Evolutionary conservation across 2,329 filamentous ascomycete genomes (phyloP).

Genomic region (Talaromyces amestolkiae): DNA sequence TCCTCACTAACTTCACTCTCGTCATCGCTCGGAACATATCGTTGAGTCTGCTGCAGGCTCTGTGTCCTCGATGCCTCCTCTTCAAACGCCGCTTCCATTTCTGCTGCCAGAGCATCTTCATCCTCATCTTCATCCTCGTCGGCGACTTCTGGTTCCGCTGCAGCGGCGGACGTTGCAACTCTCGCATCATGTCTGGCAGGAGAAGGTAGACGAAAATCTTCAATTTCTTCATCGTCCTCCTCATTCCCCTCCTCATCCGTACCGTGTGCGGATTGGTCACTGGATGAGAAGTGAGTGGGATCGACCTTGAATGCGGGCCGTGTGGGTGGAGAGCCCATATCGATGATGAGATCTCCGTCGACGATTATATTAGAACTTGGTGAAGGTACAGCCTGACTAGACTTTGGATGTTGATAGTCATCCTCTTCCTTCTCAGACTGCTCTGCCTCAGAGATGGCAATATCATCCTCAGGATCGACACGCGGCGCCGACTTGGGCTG

Average conservation of each 20-base stretch:
- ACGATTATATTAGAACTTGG: slow-evolving; percentile 46
- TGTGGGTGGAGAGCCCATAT: slow-evolving; percentile 46
- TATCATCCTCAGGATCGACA: slow-evolving; percentile 27
- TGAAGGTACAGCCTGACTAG: slow-evolving; percentile 34
- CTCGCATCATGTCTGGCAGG: slow-evolving; percentile 29
- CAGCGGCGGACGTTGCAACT: not conserved
- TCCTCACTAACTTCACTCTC: slow-evolving; percentile 68
- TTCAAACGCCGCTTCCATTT: slow-evolving; percentile 57
- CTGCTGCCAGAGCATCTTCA: slow-evolving; percentile 57
- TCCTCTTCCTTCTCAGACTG: slow-evolving; percentile 35
- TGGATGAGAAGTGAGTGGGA: slow-evolving; percentile 43
- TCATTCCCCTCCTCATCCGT: slow-evolving; percentile 37
- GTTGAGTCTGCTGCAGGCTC: slow-evolving; percentile 26
- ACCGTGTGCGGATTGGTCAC: slow-evolving; percentile 39
- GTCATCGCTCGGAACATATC: slow-evolving; percentile 45
- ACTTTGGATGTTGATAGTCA: slow-evolving; percentile 18
- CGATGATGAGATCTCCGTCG: slow-evolving; percentile 48
- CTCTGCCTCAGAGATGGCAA: slow-evolving; percentile 27
- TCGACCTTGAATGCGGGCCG: slow-evolving; percentile 40
- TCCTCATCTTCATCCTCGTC: slow-evolving; percentile 24
- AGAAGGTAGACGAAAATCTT: slow-evolving; percentile 38
- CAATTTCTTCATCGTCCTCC: slow-evolving; percentile 39
- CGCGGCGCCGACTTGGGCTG: slow-evolving; percentile 28
- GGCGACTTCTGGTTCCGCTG: not conserved
- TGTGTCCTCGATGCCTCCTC: slow-evolving; percentile 43